A percentile compares a stretch with the other conserved stretches of the same genome.
Evolutionary conservation across 169 alveolate genomes (phyloP).

Genomic region (Nephromyces sp.): DNA sequence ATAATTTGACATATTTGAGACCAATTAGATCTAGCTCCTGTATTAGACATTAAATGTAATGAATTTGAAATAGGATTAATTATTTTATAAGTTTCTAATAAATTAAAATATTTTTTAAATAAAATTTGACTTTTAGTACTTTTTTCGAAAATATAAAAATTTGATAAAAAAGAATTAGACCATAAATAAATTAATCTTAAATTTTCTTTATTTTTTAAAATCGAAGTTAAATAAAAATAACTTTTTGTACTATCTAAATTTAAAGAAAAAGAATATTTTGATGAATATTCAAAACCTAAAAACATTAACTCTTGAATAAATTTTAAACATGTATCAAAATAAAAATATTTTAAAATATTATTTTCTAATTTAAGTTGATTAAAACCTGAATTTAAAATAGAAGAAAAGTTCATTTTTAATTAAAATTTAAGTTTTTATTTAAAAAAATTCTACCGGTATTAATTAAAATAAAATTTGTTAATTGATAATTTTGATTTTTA

Average conservation of each 20-base stretch:
- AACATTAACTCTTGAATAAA: slow-evolving; percentile 21
- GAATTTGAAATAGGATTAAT: slow-evolving; percentile 23
- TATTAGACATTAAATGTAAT: slow-evolving; percentile 23
- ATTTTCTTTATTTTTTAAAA: neutral
- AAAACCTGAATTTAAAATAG: neutral
- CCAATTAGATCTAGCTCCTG: slow-evolving; percentile 35
- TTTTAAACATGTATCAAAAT: slow-evolving; percentile 3
- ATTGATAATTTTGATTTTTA: slow-evolving; percentile 15
- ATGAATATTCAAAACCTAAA: slow-evolving; percentile 40
- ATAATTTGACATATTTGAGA: slow-evolving; percentile 24
- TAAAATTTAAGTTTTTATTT: slow-evolving; percentile 9
- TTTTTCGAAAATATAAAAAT: neutral
- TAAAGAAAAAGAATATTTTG: slow-evolving; percentile 10
- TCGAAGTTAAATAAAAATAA: slow-evolving; percentile 15
- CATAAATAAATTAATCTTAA: neutral
- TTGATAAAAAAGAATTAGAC: neutral
- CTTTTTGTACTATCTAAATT: slow-evolving; percentile 25
- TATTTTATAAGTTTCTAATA: slow-evolving; percentile 24
- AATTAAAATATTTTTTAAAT: slow-evolving; percentile 7
- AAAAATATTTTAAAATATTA: neutral
- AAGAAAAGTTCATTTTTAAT: neutral
- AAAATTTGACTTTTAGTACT: slow-evolving; percentile 3
- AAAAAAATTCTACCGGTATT: slow-evolving; percentile 14
- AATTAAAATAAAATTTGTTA: slow-evolving; percentile 15
- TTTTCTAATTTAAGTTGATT: slow-evolving; percentile 19